Evolutionary conservation across 2,329 filamentous ascomycete species (phyloP), one percentile per base, ranked within the genome.

Genomic region (Neonectria punicea): DNA sequence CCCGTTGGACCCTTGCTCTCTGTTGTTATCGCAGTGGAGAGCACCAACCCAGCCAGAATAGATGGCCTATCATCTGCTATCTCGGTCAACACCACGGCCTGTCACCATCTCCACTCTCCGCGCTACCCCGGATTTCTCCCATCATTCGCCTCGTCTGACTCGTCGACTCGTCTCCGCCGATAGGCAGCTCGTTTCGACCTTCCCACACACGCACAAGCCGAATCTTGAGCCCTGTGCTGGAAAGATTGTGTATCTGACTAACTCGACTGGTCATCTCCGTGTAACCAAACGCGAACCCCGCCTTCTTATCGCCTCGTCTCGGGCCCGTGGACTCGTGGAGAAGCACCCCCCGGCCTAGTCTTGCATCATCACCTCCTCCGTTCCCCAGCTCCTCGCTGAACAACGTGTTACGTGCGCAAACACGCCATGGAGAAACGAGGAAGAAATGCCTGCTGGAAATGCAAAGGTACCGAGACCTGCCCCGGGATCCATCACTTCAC

Each of bases 401-500:
- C 18, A 34, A 22, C 22, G 22, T 22, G 22, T 22, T 22, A 22
- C 4, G 43, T 57, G 44, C 28, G 25, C 41, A 56, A 39, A 57
- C 30, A 57, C n/a, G 28, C 39, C 59, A 62, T 55, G 53, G 60
- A 62, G 60, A 62, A 58, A 51, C 60, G 60, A 34, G 53, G 44
- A 34, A 58, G 60, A 36, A 62, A 62, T 58, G 60, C 60, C 28
- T 62, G 60, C 11, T 62, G 60, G 60, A 62, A 53, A 30, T 62
- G 60, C 53, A 62, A 58, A 44, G 60, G 60, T 62, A 62, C 20
- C 22, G 22, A 22, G 22, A 22, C 22, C 3, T 22, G 22, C 22
- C 22, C 39, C 43, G 6, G 32, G n/a, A 20, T 16, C 32, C 32
- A 6, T 34, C 50, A 14, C 44, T 18, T 49, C 44, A 7, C 5